A percentile compares a stretch with the other conserved stretches of the same genome.
Conservation (phyloP, 768 basidiomycete species). For the Tylopilus plumbeoviolaceoides region DNA sequence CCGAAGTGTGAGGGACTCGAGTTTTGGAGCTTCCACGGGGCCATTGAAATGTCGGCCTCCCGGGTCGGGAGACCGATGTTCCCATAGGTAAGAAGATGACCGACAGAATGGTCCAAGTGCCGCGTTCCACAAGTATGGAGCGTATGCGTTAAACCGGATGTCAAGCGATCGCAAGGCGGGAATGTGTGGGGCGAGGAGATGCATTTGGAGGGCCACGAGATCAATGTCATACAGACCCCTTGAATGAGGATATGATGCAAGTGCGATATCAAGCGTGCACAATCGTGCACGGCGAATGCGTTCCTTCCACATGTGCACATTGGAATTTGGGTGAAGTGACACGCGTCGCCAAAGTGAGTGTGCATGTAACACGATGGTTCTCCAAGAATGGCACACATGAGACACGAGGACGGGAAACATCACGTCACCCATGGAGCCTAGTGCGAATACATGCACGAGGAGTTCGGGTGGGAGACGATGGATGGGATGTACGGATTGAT, state of each 20-base stretch:
- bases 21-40: constrained; percentile 35
- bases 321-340: constrained; percentile 39
- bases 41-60: constrained; percentile 8
- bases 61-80: constrained; percentile 14
- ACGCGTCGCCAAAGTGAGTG: constrained; percentile 65
- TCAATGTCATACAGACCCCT: constrained; percentile 29
- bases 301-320: constrained; percentile 56
- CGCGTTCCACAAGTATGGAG: constrained; percentile 67
- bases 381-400: constrained; percentile 66
- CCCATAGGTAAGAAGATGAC: constrained; percentile 24
- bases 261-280: constrained; percentile 57
- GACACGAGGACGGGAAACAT: constrained; percentile 61
- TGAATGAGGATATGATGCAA: constrained; percentile 37
- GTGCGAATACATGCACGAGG: constrained; percentile 57
- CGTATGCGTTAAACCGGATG: constrained; percentile 50
- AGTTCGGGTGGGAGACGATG: constrained; percentile 59
- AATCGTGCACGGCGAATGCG: constrained; percentile 56
- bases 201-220: constrained; percentile 58
- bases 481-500: constrained; percentile 45
- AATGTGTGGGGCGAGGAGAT: constrained; percentile 45
- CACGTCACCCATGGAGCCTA: constrained; percentile 52
- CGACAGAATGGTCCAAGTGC: constrained; percentile 54
- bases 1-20: constrained; percentile 55
- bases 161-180: constrained; percentile 60
- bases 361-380: constrained; percentile 55